Percentiles rank a stretch among this genome's conserved stretches.
Conservation (phyloP, 139 green algal genomes). For the Chlamydomonas schloesseri region DNA sequence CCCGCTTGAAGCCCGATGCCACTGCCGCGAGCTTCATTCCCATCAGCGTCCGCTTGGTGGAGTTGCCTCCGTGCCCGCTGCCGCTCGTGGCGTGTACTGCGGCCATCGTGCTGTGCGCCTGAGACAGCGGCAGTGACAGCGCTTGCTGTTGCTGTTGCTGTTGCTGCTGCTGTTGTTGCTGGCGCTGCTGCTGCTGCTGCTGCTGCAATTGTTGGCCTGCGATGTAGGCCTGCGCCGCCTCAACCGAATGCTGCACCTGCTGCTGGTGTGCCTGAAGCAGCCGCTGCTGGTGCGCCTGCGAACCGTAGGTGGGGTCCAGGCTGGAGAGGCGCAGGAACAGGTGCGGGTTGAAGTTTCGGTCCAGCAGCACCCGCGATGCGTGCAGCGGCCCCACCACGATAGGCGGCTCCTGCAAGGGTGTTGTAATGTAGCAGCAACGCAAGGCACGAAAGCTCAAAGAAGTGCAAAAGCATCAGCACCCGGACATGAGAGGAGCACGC, state of each 20-base stretch:
- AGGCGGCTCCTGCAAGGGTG: conserved; percentile 25
- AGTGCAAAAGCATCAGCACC: too few relatives aligned
- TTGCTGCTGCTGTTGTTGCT: neutral
- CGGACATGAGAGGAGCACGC: too few relatives aligned
- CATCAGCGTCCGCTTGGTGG: too few relatives aligned
- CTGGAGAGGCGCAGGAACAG: conserved; percentile 21
- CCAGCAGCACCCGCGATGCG: conserved; percentile 6
- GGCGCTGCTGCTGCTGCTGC: neutral
- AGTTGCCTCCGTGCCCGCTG: too few relatives aligned
- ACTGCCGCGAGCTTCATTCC: too few relatives aligned
- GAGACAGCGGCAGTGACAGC: too few relatives aligned
- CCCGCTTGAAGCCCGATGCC: too few relatives aligned
- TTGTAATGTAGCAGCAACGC: too few relatives aligned
- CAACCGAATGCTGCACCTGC: neutral
- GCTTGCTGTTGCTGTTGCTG: neutral
- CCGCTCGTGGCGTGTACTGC: too few relatives aligned
- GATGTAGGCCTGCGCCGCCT: neutral
- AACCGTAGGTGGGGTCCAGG: neutral
- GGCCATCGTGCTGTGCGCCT: too few relatives aligned
- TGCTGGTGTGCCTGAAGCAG: neutral
- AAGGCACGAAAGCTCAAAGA: neutral
- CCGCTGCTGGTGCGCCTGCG: neutral
- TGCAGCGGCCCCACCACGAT: conserved; percentile 1
- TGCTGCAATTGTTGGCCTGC: neutral
- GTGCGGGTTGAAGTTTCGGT: conserved; percentile 36